Evolutionary conservation across 176 grass and related monocot species (phyloP).

Genomic region (Triticum monococcum): DNA sequence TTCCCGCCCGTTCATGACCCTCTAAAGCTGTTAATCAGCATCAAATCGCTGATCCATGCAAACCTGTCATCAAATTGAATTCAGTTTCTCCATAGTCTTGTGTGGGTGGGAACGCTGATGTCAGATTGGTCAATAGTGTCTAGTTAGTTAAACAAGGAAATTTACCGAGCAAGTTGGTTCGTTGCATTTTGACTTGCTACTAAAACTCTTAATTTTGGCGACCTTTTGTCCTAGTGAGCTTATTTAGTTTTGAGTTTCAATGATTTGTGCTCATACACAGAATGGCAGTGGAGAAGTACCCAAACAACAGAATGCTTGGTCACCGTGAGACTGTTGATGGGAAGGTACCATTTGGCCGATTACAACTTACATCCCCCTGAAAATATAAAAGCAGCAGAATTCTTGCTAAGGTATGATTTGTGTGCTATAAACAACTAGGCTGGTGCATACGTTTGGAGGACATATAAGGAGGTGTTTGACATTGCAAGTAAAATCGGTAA

Average conservation of each 20-base stretch:
- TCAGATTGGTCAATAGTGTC: slow-evolving; percentile 11
- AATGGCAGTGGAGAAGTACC: slow-evolving; percentile 63
- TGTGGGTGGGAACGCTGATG: slow-evolving; percentile 24
- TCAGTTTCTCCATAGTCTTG: not conserved
- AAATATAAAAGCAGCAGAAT: not conserved
- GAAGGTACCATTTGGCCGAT: slow-evolving; percentile 44
- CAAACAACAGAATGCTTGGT: slow-evolving; percentile 79
- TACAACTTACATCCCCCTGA: not conserved
- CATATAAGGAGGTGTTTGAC: slow-evolving; percentile 71
- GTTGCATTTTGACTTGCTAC: not conserved
- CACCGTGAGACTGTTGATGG: slow-evolving; percentile 60
- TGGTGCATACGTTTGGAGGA: slow-evolving; percentile 68
- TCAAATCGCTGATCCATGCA: not conserved
- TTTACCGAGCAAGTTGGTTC: not conserved
- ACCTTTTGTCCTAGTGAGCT: not conserved
- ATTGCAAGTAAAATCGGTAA: slow-evolving; percentile 56
- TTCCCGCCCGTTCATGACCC: not conserved
- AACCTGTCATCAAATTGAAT: slow-evolving; percentile 15
- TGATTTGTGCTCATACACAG: slow-evolving; percentile 26
- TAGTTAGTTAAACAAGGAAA: slow-evolving; percentile 1
- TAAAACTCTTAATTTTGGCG: slow-evolving; percentile 9
- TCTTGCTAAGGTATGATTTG: slow-evolving; percentile 10
- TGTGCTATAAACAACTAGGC: slow-evolving; percentile 47
- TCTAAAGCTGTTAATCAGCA: slow-evolving; percentile 12
- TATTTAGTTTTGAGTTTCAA: slow-evolving; percentile 10